These are phyloP conservation scores for Dipodascopsis uninucleata DNA, from an alignment of 805 yeast species.

Conservation along the genomic window DNA sequence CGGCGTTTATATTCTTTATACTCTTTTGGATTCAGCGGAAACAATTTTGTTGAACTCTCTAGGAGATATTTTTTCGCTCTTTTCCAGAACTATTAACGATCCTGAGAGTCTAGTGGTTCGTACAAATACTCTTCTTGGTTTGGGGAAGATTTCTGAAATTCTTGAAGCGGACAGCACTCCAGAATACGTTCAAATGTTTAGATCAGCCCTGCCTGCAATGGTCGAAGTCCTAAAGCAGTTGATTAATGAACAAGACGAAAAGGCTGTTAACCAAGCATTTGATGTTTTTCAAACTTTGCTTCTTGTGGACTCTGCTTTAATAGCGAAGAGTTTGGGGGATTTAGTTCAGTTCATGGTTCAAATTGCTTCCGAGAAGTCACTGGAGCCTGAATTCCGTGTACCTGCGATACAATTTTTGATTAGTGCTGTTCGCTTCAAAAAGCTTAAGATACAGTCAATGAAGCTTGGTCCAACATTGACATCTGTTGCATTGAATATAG, in stretches of 20 bases:
- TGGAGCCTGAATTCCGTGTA: slow-evolving; percentile 78
- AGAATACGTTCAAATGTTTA: slow-evolving; percentile 55
- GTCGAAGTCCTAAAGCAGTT: slow-evolving; percentile 75
- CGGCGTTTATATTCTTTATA: slow-evolving; percentile 72
- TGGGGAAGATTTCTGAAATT: slow-evolving; percentile 49
- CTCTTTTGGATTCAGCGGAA: slow-evolving; percentile 69
- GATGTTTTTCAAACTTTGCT: slow-evolving; percentile 79
- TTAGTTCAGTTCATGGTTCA: slow-evolving; percentile 64
- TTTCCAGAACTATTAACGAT: slow-evolving; percentile 61
- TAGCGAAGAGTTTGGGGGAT: slow-evolving; percentile 69
- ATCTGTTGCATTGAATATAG: slow-evolving; percentile 65
- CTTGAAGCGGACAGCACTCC: slow-evolving; percentile 50
- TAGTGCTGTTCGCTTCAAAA: slow-evolving; percentile 73
- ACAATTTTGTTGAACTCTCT: slow-evolving; percentile 55
- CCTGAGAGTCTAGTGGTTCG: slow-evolving; percentile 66
- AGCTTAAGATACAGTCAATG: slow-evolving; percentile 70
- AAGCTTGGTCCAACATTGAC: slow-evolving; percentile 82
- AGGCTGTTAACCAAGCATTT: slow-evolving; percentile 68
- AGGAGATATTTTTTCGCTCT: slow-evolving; percentile 66
- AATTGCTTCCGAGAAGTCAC: slow-evolving; percentile 56
- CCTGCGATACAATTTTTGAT: slow-evolving; percentile 82
- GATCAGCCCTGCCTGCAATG: slow-evolving; percentile 69
- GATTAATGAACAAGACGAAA: slow-evolving; percentile 66
- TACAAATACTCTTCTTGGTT: slow-evolving; percentile 75
- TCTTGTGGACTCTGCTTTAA: slow-evolving; percentile 67